A percentile compares a stretch with the other conserved stretches of the same genome.
phyloP scores from a whole-genome alignment of 257 asterid genomes.

The Gardenia jasminoides region DNA sequence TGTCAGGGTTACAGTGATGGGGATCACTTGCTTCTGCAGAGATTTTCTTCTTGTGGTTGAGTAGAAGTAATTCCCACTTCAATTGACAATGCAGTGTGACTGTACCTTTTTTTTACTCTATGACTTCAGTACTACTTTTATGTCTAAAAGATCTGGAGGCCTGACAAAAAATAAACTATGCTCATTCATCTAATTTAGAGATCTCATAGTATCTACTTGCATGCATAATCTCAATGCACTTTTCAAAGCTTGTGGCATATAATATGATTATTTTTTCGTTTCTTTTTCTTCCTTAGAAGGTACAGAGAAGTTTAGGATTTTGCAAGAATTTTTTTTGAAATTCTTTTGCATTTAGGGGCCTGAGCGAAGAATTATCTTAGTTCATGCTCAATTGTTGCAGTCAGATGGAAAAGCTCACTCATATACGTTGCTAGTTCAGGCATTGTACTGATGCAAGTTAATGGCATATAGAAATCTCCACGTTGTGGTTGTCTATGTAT shows the following conservation, averaged over 20 bases:
- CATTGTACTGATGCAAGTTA: background rate
- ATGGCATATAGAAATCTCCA: background rate
- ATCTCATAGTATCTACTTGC: background rate
- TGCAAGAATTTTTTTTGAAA: background rate
- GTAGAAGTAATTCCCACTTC: background rate
- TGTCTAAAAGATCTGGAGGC: background rate
- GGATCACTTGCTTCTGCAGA: no score
- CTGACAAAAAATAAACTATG: background rate
- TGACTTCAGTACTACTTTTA: background rate
- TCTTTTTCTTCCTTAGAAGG: background rate
- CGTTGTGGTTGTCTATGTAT: background rate
- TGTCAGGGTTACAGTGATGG: background rate
- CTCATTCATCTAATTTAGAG: background rate
- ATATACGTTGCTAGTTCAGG: background rate
- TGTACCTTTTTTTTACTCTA: background rate
- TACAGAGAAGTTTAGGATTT: background rate
- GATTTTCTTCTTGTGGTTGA: background rate
- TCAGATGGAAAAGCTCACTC: background rate
- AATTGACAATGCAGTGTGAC: background rate
- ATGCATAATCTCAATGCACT: background rate
- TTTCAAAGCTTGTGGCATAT: background rate
- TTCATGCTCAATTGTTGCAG: background rate
- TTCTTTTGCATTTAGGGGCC: background rate
- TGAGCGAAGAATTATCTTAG: background rate
- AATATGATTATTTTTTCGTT: background rate